Evolutionary conservation across 1,284 basidiomycete genomes (phyloP).

Genomic region (Cutaneotrichosporon cavernicola): DNA sequence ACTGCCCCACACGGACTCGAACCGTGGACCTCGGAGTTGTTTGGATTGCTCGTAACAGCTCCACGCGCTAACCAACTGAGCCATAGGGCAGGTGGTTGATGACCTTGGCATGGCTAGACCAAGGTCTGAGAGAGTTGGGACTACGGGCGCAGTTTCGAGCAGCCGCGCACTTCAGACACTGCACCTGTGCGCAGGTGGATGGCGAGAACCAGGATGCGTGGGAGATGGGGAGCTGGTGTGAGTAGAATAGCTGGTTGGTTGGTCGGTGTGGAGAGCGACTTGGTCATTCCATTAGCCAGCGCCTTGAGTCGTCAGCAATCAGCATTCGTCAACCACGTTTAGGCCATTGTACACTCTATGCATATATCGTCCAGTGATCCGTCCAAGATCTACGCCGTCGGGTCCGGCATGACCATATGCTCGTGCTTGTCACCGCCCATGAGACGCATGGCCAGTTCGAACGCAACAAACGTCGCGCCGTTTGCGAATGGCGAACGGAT

Average conservation of each 20-base stretch:
- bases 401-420: background rate
- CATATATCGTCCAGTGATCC: slow-evolving; percentile 2
- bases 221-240: too few species aligned
- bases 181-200: too few species aligned
- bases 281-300: too few species aligned
- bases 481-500: slow-evolving; percentile 69
- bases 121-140: background rate
- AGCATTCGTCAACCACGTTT: background rate
- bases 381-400: background rate
- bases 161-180: too few species aligned
- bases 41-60: background rate
- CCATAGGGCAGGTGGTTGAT: background rate
- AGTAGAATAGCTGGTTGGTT: too few species aligned
- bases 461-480: slow-evolving; percentile 88
- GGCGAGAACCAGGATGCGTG: too few species aligned
- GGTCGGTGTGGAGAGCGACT: too few species aligned
- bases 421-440: slow-evolving; percentile 26
- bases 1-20: background rate
- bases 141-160: background rate
- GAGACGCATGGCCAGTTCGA: slow-evolving; percentile 71
- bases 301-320: background rate
- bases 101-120: background rate
- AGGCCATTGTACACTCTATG: slow-evolving; percentile 2
- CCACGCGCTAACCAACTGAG: background rate
- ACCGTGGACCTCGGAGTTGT: background rate